Evolutionary conservation across 305 asterid species (phyloP).

Genomic region (Fraxinus sp.): DNA sequence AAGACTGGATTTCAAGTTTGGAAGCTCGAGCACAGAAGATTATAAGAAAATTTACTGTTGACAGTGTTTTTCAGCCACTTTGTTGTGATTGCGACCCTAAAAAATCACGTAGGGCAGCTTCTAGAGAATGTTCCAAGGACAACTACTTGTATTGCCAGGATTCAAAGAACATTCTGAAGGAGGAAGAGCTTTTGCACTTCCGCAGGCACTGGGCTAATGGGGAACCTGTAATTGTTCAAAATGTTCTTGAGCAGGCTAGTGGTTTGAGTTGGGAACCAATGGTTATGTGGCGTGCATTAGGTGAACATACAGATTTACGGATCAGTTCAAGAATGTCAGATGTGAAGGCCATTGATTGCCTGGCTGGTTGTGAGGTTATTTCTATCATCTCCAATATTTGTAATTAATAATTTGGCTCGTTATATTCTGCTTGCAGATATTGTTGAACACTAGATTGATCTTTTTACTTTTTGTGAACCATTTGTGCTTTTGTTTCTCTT

Average conservation of each 20-base stretch:
- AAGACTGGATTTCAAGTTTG: slow-evolving; percentile 58
- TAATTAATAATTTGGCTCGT: background rate
- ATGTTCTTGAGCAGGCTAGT: slow-evolving; percentile 63
- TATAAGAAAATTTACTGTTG: slow-evolving; percentile 27
- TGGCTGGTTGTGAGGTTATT: slow-evolving; percentile 83
- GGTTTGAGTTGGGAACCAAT: slow-evolving; percentile 94
- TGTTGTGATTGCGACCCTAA: slow-evolving; percentile 28
- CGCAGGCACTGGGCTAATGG: slow-evolving; percentile 82
- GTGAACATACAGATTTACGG: slow-evolving; percentile 45
- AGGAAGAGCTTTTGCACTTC: slow-evolving; percentile 55
- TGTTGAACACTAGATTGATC: background rate
- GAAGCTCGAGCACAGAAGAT: slow-evolving; percentile 42
- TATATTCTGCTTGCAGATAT: background rate
- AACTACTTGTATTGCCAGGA: slow-evolving; percentile 62
- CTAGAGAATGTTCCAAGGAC: slow-evolving; percentile 45
- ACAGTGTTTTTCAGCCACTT: slow-evolving; percentile 23
- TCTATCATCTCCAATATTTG: slow-evolving; percentile 5
- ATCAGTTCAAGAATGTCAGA: slow-evolving; percentile 52
- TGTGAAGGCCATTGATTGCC: slow-evolving; percentile 89
- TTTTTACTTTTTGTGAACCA: background rate
- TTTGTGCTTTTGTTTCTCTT: background rate
- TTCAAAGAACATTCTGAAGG: slow-evolving; percentile 44
- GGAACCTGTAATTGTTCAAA: slow-evolving; percentile 75
- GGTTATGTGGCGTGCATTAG: slow-evolving; percentile 95
- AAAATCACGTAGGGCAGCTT: slow-evolving; percentile 40